Percentiles rank a stretch among this genome's conserved stretches.
Conservation (phyloP, 345 rosid genomes). For the Rhizophora apiculata region DNA sequence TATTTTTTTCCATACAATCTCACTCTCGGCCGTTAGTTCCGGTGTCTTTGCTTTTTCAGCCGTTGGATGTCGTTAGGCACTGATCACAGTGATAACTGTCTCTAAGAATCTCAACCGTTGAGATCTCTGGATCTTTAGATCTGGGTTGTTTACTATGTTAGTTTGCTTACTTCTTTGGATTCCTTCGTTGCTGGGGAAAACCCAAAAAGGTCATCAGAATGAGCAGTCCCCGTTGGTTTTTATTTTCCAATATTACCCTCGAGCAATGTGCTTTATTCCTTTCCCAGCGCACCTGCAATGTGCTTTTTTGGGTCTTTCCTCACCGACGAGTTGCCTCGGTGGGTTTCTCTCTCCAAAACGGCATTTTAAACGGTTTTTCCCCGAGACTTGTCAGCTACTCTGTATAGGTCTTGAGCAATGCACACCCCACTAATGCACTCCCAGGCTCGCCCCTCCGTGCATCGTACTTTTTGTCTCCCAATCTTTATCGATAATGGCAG, state of each 20-base stretch:
- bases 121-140: constrained; percentile 56
- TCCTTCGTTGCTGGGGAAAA: background rate
- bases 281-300: constrained; percentile 7
- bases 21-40: constrained; percentile 32
- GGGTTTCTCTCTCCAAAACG: background rate
- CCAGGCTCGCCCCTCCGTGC: background rate
- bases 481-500: constrained; percentile 2
- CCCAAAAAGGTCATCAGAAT: background rate
- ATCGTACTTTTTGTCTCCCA: constrained; percentile 3
- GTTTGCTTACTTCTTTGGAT: constrained; percentile 23
- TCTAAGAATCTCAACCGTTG: constrained; percentile 31
- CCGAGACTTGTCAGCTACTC: constrained; percentile 14
- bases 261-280: background rate
- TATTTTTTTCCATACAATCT: constrained; percentile 14
- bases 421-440: background rate
- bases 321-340: constrained; percentile 22
- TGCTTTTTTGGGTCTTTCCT: background rate
- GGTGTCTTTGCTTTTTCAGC: background rate
- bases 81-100: constrained; percentile 10
- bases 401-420: constrained; percentile 33
- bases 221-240: background rate
- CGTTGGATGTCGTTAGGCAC: constrained; percentile 17
- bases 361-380: constrained; percentile 40
- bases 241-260: background rate
- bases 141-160: constrained; percentile 48